Percentiles rank a stretch among this genome's conserved stretches.
phyloP scores from a whole-genome alignment of 2,329 filamentous ascomycete genomes.

The Aspergillus aculeatus region DNA sequence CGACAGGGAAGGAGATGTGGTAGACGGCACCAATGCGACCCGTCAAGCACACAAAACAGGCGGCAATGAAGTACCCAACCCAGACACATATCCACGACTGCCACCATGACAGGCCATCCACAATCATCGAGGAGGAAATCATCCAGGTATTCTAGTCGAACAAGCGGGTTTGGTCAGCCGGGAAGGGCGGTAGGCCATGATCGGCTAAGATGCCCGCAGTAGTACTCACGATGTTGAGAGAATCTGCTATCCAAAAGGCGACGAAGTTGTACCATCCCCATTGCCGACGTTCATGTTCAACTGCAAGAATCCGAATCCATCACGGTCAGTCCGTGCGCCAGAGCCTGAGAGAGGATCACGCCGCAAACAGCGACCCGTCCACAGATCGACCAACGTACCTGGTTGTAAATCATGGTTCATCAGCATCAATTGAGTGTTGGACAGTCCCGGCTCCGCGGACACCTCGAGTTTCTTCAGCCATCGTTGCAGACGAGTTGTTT shows the following conservation, averaged over 20 bases:
- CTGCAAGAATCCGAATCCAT: slow-evolving; percentile 44
- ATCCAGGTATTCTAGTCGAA: slow-evolving; percentile 75
- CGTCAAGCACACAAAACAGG: slow-evolving; percentile 70
- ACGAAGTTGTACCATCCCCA: slow-evolving; percentile 90
- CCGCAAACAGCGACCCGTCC: slow-evolving; percentile 4
- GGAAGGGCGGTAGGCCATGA: slow-evolving; percentile 5
- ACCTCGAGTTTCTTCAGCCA: slow-evolving; percentile 64
- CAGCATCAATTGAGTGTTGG: slow-evolving; percentile 78
- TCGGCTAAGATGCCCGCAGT: background rate
- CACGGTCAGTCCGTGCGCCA: slow-evolving; percentile 10
- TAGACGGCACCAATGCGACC: slow-evolving; percentile 83
- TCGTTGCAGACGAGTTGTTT: slow-evolving; percentile 29
- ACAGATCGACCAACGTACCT: slow-evolving; percentile 37
- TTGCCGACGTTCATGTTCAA: slow-evolving; percentile 75
- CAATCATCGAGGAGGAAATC: slow-evolving; percentile 82
- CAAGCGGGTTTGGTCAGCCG: background rate
- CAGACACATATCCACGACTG: slow-evolving; percentile 87
- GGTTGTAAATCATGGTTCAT: slow-evolving; percentile 78
- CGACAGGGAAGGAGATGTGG: slow-evolving; percentile 86
- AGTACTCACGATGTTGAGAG: slow-evolving; percentile 67
- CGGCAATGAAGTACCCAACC: slow-evolving; percentile 78
- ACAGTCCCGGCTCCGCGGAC: slow-evolving; percentile 72
- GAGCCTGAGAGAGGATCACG: background rate
- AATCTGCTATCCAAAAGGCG: slow-evolving; percentile 81
- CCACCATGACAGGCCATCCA: slow-evolving; percentile 81